Conservation (phyloP, 116 monocot genomes). For the Cymodocea nodosa region DNA sequence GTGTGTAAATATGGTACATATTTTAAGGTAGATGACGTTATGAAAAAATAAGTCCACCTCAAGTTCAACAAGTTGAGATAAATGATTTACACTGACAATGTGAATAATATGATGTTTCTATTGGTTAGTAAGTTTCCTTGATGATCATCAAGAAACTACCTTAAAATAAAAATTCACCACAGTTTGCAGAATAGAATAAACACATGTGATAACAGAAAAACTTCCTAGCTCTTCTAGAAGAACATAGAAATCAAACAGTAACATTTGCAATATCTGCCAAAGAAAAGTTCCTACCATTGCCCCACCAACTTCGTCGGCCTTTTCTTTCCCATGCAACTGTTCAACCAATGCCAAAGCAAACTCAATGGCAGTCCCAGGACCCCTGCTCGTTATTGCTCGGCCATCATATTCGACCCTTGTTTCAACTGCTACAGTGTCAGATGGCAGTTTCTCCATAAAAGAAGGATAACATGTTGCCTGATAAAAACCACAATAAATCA, state of each 20-base stretch:
- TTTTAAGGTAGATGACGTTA: no score
- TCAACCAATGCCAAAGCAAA: constrained; percentile 67
- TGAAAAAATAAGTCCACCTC: no score
- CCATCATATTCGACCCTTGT: constrained; percentile 74
- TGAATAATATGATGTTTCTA: no score
- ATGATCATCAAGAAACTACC: no score
- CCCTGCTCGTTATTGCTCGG: constrained; percentile 52
- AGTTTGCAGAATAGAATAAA: no score
- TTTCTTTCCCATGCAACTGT: constrained; percentile 70
- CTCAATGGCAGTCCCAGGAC: constrained; percentile 81
- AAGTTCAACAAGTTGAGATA: no score
- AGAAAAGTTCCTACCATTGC: constrained; percentile 40
- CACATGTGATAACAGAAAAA: no score
- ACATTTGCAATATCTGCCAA: not conserved
- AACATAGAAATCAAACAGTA: not conserved
- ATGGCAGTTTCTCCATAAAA: constrained; percentile 69
- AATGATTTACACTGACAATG: no score
- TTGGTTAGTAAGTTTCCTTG: no score
- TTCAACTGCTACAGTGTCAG: constrained; percentile 37
- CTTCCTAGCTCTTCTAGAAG: no score
- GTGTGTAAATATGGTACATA: no score
- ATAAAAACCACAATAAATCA: not conserved
- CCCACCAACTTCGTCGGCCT: constrained; percentile 64
- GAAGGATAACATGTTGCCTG: constrained; percentile 82
- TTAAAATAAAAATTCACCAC: no score